Evolutionary conservation across 805 yeast genomes (phyloP).

Genomic region (Candida ovalis): DNA sequence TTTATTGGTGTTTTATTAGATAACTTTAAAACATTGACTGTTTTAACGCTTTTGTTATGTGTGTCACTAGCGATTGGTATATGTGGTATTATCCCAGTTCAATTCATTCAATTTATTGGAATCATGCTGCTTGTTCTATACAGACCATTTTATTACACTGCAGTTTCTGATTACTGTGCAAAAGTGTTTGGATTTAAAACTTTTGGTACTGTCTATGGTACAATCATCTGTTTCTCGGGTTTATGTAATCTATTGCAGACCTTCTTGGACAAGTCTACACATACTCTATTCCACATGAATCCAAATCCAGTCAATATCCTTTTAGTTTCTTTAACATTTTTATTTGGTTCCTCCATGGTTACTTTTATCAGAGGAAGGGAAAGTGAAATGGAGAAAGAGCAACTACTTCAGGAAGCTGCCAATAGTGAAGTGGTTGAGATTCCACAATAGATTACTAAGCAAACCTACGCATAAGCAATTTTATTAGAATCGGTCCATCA

Average conservation of each 20-base stretch:
- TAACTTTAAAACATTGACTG: constrained; percentile 58
- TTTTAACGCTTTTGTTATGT: constrained; percentile 47
- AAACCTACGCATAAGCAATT: too few relatives aligned
- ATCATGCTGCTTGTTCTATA: constrained; percentile 71
- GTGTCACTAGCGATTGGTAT: constrained; percentile 65
- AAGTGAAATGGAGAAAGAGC: constrained; percentile 42
- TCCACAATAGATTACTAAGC: constrained; percentile 27
- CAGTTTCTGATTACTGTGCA: constrained; percentile 86
- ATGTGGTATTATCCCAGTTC: constrained; percentile 55
- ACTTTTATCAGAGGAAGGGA: constrained; percentile 40
- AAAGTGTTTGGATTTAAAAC: constrained; percentile 91
- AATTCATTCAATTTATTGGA: constrained; percentile 58
- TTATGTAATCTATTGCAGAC: constrained; percentile 73
- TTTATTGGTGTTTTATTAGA: constrained; percentile 80
- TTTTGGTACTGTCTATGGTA: constrained; percentile 88
- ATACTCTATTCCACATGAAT: constrained; percentile 60
- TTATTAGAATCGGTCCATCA: too few relatives aligned
- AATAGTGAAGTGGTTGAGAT: constrained; percentile 47
- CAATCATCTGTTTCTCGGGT: constrained; percentile 80
- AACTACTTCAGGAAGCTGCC: constrained; percentile 61
- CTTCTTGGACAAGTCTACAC: constrained; percentile 66
- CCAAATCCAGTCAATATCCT: constrained; percentile 73
- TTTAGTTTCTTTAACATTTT: constrained; percentile 50
- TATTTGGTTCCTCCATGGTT: constrained; percentile 47
- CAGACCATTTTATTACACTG: constrained; percentile 90